A percentile compares a stretch with the other conserved stretches of the same genome.
Conservation (phyloP, 345 rosid genomes). For the Populus pruinosa region DNA sequence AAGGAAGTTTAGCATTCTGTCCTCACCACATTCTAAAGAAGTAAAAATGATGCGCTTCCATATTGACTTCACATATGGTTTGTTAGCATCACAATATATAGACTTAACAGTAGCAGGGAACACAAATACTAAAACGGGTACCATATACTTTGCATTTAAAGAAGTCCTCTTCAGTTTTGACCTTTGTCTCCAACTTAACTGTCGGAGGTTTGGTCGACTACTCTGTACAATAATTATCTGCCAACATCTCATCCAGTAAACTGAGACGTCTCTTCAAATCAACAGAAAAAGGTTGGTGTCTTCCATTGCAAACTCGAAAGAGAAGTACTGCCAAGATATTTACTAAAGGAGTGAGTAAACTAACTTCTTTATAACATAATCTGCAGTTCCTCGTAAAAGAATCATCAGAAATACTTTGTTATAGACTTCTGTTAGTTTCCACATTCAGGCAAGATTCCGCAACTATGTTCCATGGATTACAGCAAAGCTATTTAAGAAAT, state of each 20-base stretch:
- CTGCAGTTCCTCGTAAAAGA: not conserved
- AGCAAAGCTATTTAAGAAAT: not conserved
- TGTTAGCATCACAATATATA: not conserved
- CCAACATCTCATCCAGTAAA: not conserved
- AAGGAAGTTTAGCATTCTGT: not conserved
- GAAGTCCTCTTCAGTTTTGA: not conserved
- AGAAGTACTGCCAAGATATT: not conserved
- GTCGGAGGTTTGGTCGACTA: too few species aligned
- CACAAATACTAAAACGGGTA: not conserved
- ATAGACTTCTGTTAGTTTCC: not conserved
- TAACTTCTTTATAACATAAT: not conserved
- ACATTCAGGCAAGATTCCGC: not conserved
- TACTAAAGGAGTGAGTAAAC: not conserved
- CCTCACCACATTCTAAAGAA: not conserved
- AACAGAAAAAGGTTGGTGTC: not conserved
- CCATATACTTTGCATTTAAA: slow-evolving; percentile 1
- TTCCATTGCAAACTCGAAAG: not conserved
- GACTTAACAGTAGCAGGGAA: not conserved
- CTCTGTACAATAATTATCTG: not conserved
- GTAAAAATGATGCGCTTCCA: not conserved
- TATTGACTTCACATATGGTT: not conserved
- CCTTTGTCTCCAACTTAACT: not conserved
- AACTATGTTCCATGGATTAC: not conserved
- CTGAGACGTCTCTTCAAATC: not conserved
- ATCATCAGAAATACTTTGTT: not conserved